Percentiles rank a stretch among this genome's conserved stretches.
Evolutionary conservation across 331 rosid genomes (phyloP).

Genomic region (Acacia concinna): DNA sequence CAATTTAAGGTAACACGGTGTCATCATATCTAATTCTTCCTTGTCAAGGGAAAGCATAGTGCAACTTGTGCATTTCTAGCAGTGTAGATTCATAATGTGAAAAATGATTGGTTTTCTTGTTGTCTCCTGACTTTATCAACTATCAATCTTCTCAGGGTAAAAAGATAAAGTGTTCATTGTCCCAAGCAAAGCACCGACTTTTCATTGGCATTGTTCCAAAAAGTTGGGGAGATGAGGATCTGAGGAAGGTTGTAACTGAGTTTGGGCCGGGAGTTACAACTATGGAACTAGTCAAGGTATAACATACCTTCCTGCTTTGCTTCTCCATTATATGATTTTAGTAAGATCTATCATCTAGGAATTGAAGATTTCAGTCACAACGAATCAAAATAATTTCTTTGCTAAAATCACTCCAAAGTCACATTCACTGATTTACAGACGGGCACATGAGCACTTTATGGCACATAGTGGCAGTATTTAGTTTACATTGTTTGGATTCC

Average conservation of each 20-base stretch:
- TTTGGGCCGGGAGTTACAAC: conserved; percentile 87
- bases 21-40: background rate
- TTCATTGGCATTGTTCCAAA: conserved; percentile 94
- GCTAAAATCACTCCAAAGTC: background rate
- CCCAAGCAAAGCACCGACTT: conserved; percentile 95
- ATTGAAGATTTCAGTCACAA: conserved; percentile 12
- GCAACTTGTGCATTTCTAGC: conserved; percentile 8
- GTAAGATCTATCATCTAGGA: background rate
- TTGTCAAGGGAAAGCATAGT: background rate
- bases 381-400: conserved; percentile 10
- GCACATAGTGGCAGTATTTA: background rate
- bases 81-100: conserved; percentile 15
- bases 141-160: conserved; percentile 59
- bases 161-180: conserved; percentile 82
- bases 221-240: conserved; percentile 86
- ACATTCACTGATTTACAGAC: background rate
- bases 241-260: conserved; percentile 68
- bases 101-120: background rate
- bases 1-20: conserved; percentile 67
- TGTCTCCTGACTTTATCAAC: conserved; percentile 20
- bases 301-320: conserved; percentile 21
- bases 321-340: background rate
- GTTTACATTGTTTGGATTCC: conserved; percentile 15
- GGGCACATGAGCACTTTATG: background rate
- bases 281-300: conserved; percentile 86